Conservation (phyloP, 1,284 basidiomycete species). For the Ganoderma leucocontextum region DNA sequence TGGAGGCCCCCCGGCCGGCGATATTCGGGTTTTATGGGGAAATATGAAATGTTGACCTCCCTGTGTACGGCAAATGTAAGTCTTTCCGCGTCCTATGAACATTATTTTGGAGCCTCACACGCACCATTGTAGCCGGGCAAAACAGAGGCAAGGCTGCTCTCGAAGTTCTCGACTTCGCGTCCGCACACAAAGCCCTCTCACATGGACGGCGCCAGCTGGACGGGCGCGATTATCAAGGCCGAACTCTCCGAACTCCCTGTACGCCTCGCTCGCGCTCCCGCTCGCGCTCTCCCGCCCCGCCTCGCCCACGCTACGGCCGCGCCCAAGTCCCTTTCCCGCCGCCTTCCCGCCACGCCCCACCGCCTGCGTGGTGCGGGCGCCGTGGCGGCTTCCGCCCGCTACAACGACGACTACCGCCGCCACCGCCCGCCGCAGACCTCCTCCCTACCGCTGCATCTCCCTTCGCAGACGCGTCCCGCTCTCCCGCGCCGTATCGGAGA, state of each 20-base stretch:
- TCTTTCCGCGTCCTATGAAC: constrained; percentile 29
- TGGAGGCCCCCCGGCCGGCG: constrained; percentile 80
- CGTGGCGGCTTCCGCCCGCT: constrained; percentile 45
- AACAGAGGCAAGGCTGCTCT: constrained; percentile 92
- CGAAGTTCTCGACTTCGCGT: constrained; percentile 70
- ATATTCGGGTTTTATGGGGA: constrained; percentile 92
- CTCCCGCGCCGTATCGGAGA: constrained; percentile 48
- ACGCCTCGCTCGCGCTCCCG: constrained; percentile 63
- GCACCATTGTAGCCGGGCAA: constrained; percentile 77
- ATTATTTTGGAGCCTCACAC: constrained; percentile 1
- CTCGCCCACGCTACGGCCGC: constrained; percentile 55
- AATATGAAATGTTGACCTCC: constrained; percentile 87
- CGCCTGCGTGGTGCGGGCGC: constrained; percentile 43
- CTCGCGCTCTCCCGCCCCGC: constrained; percentile 60
- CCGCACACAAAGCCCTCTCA: constrained; percentile 87
- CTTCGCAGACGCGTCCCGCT: constrained; percentile 58
- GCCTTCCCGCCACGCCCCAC: constrained; percentile 55
- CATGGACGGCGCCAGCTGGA: constrained; percentile 94
- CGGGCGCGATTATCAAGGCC: constrained; percentile 81
- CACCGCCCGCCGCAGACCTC: constrained; percentile 46
- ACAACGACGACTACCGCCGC: constrained; percentile 49
- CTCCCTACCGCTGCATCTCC: constrained; percentile 54
- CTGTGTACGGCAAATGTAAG: constrained; percentile 87
- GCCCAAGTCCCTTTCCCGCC: constrained; percentile 52
- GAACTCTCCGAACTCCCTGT: constrained; percentile 82